Conservation (phyloP, 129 eudicot species). For the Artemisia argyi region DNA sequence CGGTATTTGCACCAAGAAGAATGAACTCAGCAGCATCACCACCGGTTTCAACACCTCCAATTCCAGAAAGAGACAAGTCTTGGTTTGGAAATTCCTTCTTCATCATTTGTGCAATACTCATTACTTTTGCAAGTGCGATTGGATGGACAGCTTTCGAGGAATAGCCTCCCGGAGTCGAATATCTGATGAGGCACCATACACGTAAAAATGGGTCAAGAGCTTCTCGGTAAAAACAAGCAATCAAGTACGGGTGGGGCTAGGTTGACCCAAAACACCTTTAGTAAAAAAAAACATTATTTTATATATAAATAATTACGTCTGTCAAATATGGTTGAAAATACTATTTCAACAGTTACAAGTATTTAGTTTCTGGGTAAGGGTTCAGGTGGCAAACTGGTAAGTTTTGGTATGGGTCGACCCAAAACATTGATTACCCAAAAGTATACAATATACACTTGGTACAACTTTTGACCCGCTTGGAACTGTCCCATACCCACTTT, state of each 20-base stretch:
- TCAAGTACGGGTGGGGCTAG: too few relatives aligned
- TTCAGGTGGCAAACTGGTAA: too few relatives aligned
- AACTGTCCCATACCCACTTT: not conserved
- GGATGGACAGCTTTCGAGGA: constrained; percentile 98
- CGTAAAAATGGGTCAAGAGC: not conserved
- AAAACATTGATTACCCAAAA: not conserved
- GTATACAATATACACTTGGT: not conserved
- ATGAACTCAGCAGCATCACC: constrained; percentile 98
- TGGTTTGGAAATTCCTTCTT: constrained; percentile 62
- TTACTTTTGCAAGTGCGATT: constrained; percentile 96
- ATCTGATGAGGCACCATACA: constrained; percentile 48
- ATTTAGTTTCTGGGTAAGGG: not conserved
- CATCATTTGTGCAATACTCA: constrained; percentile 98
- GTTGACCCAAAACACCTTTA: not conserved
- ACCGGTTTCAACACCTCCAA: constrained; percentile 96
- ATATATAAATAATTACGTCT: not conserved
- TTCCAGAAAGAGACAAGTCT: constrained; percentile 81
- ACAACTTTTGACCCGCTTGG: not conserved
- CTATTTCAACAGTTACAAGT: not conserved
- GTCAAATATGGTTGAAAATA: not conserved
- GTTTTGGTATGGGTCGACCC: too few relatives aligned
- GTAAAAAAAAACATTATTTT: not conserved
- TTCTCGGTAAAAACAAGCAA: too few relatives aligned
- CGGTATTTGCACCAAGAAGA: constrained; percentile 95
- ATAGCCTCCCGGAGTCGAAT: constrained; percentile 98